A percentile compares a stretch with the other conserved stretches of the same genome.
These are phyloP conservation scores for Lepiota venenata DNA, from an alignment of 768 basidiomycete species.

Conservation along the genomic window DNA sequence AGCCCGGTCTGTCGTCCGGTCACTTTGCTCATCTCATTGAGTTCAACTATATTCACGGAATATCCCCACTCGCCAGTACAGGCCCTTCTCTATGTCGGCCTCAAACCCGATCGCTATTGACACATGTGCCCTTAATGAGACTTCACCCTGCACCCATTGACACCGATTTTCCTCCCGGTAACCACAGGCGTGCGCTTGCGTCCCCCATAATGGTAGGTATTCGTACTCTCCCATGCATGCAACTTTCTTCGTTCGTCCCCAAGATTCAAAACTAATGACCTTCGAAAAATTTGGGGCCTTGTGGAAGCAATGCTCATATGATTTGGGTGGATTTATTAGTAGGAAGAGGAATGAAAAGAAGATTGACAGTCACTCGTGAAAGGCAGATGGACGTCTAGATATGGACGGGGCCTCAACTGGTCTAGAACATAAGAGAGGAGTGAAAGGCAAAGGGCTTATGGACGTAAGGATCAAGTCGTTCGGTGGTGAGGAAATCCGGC, in stretches of 20 bases:
- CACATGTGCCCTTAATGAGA: conserved; percentile 74
- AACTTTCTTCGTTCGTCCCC: conserved; percentile 71
- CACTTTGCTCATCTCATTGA: neutral
- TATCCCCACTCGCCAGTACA: conserved; percentile 25
- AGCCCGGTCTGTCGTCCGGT: conserved; percentile 72
- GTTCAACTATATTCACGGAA: too few species aligned
- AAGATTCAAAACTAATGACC: conserved; percentile 71
- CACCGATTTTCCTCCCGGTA: conserved; percentile 89
- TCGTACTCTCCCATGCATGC: conserved; percentile 76
- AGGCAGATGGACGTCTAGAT: conserved; percentile 96
- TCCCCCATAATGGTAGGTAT: conserved; percentile 59
- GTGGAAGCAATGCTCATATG: conserved; percentile 89
- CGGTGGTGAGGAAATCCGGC: conserved; percentile 82
- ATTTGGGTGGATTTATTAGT: conserved; percentile 91
- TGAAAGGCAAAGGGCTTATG: conserved; percentile 66
- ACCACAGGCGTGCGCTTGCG: conserved; percentile 97
- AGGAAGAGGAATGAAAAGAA: conserved; percentile 15
- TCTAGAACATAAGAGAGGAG: conserved; percentile 45
- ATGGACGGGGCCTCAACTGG: conserved; percentile 98
- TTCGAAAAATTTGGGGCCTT: conserved; percentile 64
- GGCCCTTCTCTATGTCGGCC: conserved; percentile 86
- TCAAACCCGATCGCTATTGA: conserved; percentile 65
- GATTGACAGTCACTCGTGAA: conserved; percentile 38
- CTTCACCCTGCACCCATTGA: conserved; percentile 76
- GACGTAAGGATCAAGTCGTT: conserved; percentile 81